Evolutionary conservation across 495 filamentous ascomycete genomes (phyloP), one percentile per base, ranked within the genome.

Genomic region (Neurospora sp.): DNA sequence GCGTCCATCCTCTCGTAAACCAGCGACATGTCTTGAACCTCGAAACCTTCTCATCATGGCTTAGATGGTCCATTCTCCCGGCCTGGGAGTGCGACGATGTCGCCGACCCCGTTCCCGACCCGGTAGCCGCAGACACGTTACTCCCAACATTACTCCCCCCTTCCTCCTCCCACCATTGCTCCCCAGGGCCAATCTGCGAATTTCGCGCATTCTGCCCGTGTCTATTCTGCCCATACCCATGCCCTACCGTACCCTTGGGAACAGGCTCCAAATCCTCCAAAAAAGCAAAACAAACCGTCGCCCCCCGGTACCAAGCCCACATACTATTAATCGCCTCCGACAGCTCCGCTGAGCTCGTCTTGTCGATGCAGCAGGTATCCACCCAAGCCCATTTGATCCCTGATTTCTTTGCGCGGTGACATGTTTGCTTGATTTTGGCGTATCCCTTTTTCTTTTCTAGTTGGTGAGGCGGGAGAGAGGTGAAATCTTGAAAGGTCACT

Each of bases 301-400:
- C 77, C 0, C 76, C 20, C 8, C 70, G 27, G 40, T 84, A 85
- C 83, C 80, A 85, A 0, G 71, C 70, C 71, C 80, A 87, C 85
- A 87, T 87, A 7, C 83, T 85, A 68, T 86, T 87, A 44, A 87
- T 82, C 70, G 80, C 79, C 73, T 85, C 82, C 59, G 76, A 79
- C 4, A 84, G 76, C 72, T 86, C 83, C 16, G 82, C 82, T n/a
- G n/a, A n/a, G n/a, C n/a, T n/a, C 9, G 74, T 78, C 22, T 85
- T 84, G 70, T 86, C 80, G 75, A 85, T 85, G 70, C 83, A 85
- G 69, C 83, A 85, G 1, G 83, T 84, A 61, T 85, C 83, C 27
- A 85, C 76, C 84, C 84, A 85, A 9, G 79, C 79, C 79, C 82
- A 84, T n/a, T 77, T 14, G 31, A 78, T 74, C 0, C 65, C 65